Conservation (phyloP, 1,139 yeast species). For the Yamadazyma jaroonii region DNA sequence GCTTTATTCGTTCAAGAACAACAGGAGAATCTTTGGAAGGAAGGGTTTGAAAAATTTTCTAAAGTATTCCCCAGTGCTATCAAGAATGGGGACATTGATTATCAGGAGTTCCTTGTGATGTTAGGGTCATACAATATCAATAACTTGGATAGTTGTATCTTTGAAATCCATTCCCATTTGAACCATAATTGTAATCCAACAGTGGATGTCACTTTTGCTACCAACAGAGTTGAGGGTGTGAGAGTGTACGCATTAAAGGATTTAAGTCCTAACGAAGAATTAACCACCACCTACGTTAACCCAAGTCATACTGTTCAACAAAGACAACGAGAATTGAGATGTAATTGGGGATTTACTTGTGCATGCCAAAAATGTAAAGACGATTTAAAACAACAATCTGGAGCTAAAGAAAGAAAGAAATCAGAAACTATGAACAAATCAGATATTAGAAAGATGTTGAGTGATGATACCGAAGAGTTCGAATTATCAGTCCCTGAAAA, state of each 20-base stretch:
- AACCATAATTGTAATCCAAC: constrained; percentile 80
- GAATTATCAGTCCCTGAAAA: constrained; percentile 46
- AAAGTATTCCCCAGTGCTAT: constrained; percentile 45
- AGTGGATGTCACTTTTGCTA: constrained; percentile 50
- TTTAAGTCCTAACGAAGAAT: constrained; percentile 64
- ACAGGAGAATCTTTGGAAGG: constrained; percentile 59
- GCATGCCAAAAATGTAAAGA: constrained; percentile 61
- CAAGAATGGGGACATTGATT: constrained; percentile 30
- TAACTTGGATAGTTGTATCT: constrained; percentile 64
- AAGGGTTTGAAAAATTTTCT: constrained; percentile 51
- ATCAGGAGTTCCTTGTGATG: constrained; percentile 56
- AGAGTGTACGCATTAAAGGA: constrained; percentile 58
- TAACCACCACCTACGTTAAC: constrained; percentile 68
- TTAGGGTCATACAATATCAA: constrained; percentile 75
- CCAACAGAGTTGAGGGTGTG: constrained; percentile 50
- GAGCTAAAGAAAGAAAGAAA: constrained; percentile 13
- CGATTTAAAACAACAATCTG: constrained; percentile 42
- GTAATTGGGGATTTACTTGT: constrained; percentile 86
- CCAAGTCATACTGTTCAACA: constrained; percentile 61
- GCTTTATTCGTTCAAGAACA: constrained; percentile 53
- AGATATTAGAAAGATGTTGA: constrained; percentile 48
- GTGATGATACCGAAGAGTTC: constrained; percentile 37
- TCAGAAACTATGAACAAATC: constrained; percentile 17
- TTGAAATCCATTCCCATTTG: constrained; percentile 62
- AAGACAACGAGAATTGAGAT: constrained; percentile 64